Percentiles rank a stretch among this genome's conserved stretches.
phyloP scores from a whole-genome alignment of 805 yeast species.

The Saccharomycopsis olivae region DNA sequence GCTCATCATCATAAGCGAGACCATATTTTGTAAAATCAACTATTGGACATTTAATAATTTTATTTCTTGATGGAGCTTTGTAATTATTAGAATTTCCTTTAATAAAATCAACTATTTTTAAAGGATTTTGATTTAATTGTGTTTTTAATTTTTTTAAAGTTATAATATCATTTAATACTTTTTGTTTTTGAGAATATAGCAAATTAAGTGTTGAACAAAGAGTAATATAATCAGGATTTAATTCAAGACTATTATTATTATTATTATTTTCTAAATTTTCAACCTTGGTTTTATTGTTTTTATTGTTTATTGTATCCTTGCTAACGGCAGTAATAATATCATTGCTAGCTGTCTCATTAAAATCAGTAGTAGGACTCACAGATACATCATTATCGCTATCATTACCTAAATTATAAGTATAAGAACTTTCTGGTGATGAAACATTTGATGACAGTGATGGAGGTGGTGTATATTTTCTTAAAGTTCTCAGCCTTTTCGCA shows the following conservation, averaged over 20 bases:
- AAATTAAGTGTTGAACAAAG: conserved; percentile 15
- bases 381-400: too few species aligned
- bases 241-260: too few species aligned
- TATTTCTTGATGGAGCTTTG: conserved; percentile 14
- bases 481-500: conserved; percentile 1
- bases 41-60: conserved; percentile 14
- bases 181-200: conserved; percentile 11
- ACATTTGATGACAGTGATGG: conserved; percentile 1
- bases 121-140: conserved; percentile 8
- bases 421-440: not conserved
- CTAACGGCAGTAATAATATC: not conserved
- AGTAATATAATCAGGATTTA: conserved; percentile 15
- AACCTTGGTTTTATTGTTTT: not conserved
- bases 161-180: conserved; percentile 12
- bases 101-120: not conserved
- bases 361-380: too few species aligned
- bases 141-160: conserved; percentile 8
- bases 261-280: too few species aligned
- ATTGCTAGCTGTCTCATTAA: conserved; percentile 11
- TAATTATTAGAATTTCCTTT: not conserved
- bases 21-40: conserved; percentile 17
- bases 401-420: too few species aligned
- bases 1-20: conserved; percentile 9
- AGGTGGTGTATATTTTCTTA: conserved; percentile 7
- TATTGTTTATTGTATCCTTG: not conserved